Base-by-base conservation (phyloP, 2,329 filamentous ascomycete genomes). In the Coniochaeta pulveracea region DNA sequence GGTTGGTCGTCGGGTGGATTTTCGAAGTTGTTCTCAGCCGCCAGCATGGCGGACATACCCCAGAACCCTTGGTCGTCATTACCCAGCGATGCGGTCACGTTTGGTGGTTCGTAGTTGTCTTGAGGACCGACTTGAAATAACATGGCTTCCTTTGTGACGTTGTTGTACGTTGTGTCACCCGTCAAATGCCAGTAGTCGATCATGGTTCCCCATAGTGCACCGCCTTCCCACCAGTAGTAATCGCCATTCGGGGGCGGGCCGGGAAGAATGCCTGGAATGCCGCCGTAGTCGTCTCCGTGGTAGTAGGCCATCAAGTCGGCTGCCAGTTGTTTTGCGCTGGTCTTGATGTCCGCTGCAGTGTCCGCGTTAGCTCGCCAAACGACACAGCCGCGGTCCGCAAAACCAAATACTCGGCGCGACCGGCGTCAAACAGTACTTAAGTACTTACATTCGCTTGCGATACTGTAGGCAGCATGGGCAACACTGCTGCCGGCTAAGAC, bases 191-290 rank as follows among this genome's bases (percentile, higher is more conserved):
- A 80, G 52, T 84, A 84, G 52, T 83, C 76, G 26, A 84, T 63
- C 44, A 80, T 58, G 1, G 75, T 70, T 40, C 76, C 73, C 65
- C 80, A 80, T 57, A 85, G 63, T 10, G 75, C 72, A 34, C 75
- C 72, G 5, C 73, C 74, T 49, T 84, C 74, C 79, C 79, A 85
- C 79, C 79, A 85, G 61, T 82, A 83, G 51, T 79, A 80, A 40
- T 69, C 62, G 41, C 69, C 69, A 33, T 48, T 52, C 23, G 60
- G 42, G 9, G 70, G 70, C 34, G 71, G 71, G 0, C 69, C 70
- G 1, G 70, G 69, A 9, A 75, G 51, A 43, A 72, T 73, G 21
- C 71, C 71, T 6, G 70, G 69, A 11, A 64, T 66, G 47, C 61
- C 54, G 34, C 69, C 69, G 1, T 64, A 55, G 34, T 44, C 23